These are phyloP conservation scores for Monosporascus sp. DNA, from an alignment of 2,329 filamentous ascomycete genomes.

Conservation along the genomic window DNA sequence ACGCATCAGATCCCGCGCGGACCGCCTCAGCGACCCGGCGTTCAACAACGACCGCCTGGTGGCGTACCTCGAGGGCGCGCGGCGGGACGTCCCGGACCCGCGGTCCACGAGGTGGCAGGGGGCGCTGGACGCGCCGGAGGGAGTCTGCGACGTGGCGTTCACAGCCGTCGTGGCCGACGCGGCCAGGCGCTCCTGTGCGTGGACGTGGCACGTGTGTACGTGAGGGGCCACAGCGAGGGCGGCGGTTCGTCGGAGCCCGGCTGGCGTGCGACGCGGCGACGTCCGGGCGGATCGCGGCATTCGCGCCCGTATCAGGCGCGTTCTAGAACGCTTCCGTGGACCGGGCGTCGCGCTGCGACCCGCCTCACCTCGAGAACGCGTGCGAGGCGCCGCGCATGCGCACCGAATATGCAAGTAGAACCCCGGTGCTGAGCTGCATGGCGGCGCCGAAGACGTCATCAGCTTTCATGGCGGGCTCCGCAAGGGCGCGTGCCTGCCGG, in stretches of 20 bases:
- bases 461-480: conserved; percentile 30
- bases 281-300: conserved; percentile 41
- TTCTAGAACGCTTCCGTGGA: conserved; percentile 32
- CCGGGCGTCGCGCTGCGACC: conserved; percentile 4
- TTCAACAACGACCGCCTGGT: conserved; percentile 39
- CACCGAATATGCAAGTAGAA: conserved; percentile 6
- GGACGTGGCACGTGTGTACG: conserved; percentile 38
- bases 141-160: conserved; percentile 36
- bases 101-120: conserved; percentile 34
- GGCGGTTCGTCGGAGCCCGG: conserved; percentile 39
- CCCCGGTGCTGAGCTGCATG: conserved; percentile 40
- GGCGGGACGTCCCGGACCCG: conserved; percentile 1
- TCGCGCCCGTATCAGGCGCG: conserved; percentile 42
- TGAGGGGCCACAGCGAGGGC: conserved; percentile 49
- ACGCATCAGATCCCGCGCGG: conserved; percentile 34
- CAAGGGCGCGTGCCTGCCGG: conserved; percentile 12
- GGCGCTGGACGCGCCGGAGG: conserved; percentile 29
- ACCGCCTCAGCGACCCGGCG: conserved; percentile 38
- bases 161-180: conserved; percentile 36
- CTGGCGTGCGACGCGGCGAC: conserved; percentile 34
- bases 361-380: background rate
- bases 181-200: conserved; percentile 38
- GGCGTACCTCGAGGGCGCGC: conserved; percentile 38
- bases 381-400: conserved; percentile 23
- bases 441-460: conserved; percentile 34